Percentiles rank a stretch among this genome's conserved stretches.
Conservation (phyloP, 805 yeast genomes). For the Phaffomyces thermotolerans region DNA sequence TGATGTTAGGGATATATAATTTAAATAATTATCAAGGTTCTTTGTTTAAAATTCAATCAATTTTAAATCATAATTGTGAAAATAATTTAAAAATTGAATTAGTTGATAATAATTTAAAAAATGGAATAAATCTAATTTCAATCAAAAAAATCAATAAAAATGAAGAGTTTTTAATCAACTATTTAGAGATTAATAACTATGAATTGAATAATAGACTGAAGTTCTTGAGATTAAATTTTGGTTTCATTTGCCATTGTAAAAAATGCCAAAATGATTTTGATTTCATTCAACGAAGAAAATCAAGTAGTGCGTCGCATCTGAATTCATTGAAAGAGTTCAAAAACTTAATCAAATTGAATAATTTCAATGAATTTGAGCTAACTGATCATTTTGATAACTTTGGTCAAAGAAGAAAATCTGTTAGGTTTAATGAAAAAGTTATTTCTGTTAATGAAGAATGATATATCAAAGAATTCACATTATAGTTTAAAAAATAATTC, state of each 20-base stretch:
- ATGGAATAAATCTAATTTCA: slow-evolving; percentile 57
- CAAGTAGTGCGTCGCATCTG: slow-evolving; percentile 24
- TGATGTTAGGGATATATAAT: slow-evolving; percentile 64
- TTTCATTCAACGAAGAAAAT: slow-evolving; percentile 38
- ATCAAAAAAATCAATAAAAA: slow-evolving; percentile 48
- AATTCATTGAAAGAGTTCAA: slow-evolving; percentile 30
- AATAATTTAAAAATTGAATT: slow-evolving; percentile 55
- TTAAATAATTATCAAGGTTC: slow-evolving; percentile 65
- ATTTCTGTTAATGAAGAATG: slow-evolving; percentile 37
- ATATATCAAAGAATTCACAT: slow-evolving; percentile 1
- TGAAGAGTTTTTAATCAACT: slow-evolving; percentile 63
- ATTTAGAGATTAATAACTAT: slow-evolving; percentile 55
- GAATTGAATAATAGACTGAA: slow-evolving; percentile 56
- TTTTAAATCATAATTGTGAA: slow-evolving; percentile 69
- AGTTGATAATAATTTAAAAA: slow-evolving; percentile 30
- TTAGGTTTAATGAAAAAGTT: slow-evolving; percentile 58
- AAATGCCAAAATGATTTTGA: slow-evolving; percentile 55
- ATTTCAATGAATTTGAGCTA: slow-evolving; percentile 42
- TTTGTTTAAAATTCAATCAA: slow-evolving; percentile 55
- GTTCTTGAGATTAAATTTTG: slow-evolving; percentile 68
- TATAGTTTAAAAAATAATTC: background rate
- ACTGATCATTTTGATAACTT: slow-evolving; percentile 22
- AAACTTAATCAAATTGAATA: slow-evolving; percentile 36
- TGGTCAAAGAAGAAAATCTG: slow-evolving; percentile 52
- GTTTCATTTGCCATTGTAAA: slow-evolving; percentile 62